Conservation (phyloP, 2,329 filamentous ascomycete species). For the Phaeophleospora eucalypticola region DNA sequence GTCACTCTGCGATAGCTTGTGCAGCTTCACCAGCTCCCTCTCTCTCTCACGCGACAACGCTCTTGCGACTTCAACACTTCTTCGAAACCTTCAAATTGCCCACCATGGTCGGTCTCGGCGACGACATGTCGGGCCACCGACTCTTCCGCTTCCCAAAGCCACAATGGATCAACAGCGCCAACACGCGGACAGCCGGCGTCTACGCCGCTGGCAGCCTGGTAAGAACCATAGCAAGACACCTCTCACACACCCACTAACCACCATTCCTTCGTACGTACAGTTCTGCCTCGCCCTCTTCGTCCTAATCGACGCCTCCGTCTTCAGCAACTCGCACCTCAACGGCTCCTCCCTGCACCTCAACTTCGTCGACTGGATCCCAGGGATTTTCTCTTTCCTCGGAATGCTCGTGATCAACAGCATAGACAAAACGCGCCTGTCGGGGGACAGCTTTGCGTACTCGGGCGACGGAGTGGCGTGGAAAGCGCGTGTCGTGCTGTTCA, state of each 20-base stretch:
- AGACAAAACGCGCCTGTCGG: slow-evolving; percentile 61
- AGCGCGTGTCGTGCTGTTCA: slow-evolving; percentile 62
- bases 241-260: background rate
- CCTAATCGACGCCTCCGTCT: slow-evolving; percentile 62
- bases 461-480: slow-evolving; percentile 65
- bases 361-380: slow-evolving; percentile 69
- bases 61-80: background rate
- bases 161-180: slow-evolving; percentile 62
- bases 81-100: background rate
- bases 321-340: slow-evolving; percentile 59
- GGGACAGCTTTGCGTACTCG: slow-evolving; percentile 63
- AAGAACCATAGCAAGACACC: slow-evolving; percentile 16
- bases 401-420: slow-evolving; percentile 72
- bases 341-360: slow-evolving; percentile 58
- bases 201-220: slow-evolving; percentile 64
- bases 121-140: slow-evolving; percentile 37
- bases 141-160: slow-evolving; percentile 66
- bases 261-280: slow-evolving; percentile 36
- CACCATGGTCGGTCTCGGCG: slow-evolving; percentile 5
- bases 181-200: slow-evolving; percentile 60
- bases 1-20: background rate
- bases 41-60: background rate
- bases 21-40: background rate
- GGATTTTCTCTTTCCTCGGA: slow-evolving; percentile 64
- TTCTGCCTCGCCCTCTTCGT: slow-evolving; percentile 68